phyloP scores from a whole-genome alignment of 441 rosid genomes.

The Aleurites moluccanus region DNA sequence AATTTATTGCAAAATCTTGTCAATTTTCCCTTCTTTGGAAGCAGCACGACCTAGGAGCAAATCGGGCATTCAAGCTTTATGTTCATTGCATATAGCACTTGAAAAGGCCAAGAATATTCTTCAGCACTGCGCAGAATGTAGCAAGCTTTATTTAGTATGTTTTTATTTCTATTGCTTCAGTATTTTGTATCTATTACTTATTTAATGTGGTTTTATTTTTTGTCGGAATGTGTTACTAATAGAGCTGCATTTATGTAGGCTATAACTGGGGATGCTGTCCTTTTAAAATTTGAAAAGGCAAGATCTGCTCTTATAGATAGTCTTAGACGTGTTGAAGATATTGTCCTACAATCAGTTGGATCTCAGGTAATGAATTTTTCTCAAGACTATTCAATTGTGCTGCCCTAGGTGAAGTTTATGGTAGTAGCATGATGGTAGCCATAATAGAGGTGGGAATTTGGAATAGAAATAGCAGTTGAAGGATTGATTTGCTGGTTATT shows the following conservation, averaged over 20 bases:
- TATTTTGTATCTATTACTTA: background rate
- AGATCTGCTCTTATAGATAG: slow-evolving; percentile 71
- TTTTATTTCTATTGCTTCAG: background rate
- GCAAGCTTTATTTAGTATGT: slow-evolving; percentile 92
- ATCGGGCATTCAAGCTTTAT: slow-evolving; percentile 95
- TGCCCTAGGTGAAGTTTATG: background rate
- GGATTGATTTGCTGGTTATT: background rate
- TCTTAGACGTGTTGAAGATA: slow-evolving; percentile 92
- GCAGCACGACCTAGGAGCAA: slow-evolving; percentile 95
- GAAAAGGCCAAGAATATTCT: slow-evolving; percentile 90
- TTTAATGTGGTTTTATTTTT: slow-evolving; percentile 8
- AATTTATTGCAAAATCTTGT: slow-evolving; percentile 67
- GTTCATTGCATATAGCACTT: slow-evolving; percentile 91
- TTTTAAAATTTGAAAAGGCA: slow-evolving; percentile 83
- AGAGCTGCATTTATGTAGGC: slow-evolving; percentile 55
- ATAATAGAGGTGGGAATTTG: background rate
- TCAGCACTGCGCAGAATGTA: slow-evolving; percentile 89
- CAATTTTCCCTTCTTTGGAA: slow-evolving; percentile 87
- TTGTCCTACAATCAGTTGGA: slow-evolving; percentile 92
- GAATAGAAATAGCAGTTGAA: background rate
- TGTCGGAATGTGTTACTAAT: slow-evolving; percentile 12
- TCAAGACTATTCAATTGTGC: background rate
- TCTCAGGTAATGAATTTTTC: slow-evolving; percentile 54
- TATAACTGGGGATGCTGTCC: slow-evolving; percentile 91
- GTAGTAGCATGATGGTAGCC: background rate